Conservation (phyloP, 805 yeast genomes). For the Debaryomyces maramus region DNA sequence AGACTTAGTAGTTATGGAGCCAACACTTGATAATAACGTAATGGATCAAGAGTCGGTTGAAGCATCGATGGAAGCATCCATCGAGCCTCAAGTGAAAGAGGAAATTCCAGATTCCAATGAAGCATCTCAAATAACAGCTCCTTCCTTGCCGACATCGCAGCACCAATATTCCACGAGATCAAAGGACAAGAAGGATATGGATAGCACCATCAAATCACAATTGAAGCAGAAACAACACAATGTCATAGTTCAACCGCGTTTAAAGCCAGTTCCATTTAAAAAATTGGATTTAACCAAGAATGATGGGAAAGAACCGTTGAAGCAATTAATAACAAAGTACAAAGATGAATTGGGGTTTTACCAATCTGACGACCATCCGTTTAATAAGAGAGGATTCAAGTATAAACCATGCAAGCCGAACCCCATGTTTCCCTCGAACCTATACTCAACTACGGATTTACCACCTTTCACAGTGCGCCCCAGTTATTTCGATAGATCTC, state of each 20-base stretch:
- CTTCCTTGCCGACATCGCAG: constrained; percentile 5
- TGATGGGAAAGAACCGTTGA: constrained; percentile 7
- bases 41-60: too few species aligned
- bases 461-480: constrained; percentile 63
- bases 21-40: too few species aligned
- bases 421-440: constrained; percentile 52
- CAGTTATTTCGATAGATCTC: constrained; percentile 68
- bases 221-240: constrained; percentile 28
- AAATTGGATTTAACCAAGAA: constrained; percentile 15
- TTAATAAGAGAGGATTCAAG: constrained; percentile 76
- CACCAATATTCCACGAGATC: constrained; percentile 27
- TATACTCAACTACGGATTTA: constrained; percentile 72
- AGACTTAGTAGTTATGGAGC: too few species aligned
- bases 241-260: constrained; percentile 33
- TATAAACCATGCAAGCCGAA: constrained; percentile 78
- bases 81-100: constrained; percentile 19
- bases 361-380: constrained; percentile 73
- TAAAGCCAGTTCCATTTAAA: constrained; percentile 35
- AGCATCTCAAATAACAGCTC: neutral
- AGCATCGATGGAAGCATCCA: constrained; percentile 11
- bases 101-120: constrained; percentile 4
- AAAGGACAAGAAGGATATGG: constrained; percentile 21
- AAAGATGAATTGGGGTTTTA: constrained; percentile 30
- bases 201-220: constrained; percentile 15
- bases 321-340: constrained; percentile 1